These are phyloP conservation scores for Dipteronia sinensis DNA, from an alignment of 345 rosid species.

Conservation along the genomic window DNA sequence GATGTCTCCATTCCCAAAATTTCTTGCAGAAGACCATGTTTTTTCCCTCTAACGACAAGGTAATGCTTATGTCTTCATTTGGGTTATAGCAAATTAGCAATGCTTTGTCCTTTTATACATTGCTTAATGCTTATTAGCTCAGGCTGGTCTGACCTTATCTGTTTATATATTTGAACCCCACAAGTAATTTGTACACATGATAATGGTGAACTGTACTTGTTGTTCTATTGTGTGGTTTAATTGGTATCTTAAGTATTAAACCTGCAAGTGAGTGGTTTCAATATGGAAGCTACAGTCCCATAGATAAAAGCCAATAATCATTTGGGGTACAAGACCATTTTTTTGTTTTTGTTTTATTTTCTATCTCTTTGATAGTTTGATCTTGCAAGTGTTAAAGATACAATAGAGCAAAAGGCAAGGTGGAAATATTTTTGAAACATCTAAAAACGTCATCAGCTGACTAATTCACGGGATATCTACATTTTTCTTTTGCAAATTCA, in stretches of 20 bases:
- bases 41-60: conserved; percentile 38
- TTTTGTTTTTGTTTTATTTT: not conserved
- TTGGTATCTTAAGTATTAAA: not conserved
- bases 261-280: not conserved
- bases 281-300: not conserved
- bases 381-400: not conserved
- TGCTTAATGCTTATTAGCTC: not conserved
- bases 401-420: not conserved
- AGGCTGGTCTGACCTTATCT: not conserved
- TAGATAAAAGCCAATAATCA: not conserved
- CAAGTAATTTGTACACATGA: not conserved
- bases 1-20: conserved; percentile 20
- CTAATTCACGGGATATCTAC: not conserved
- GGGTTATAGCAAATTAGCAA: too few relatives aligned
- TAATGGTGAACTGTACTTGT: not conserved
- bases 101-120: not conserved
- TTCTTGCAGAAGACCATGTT: conserved; percentile 32
- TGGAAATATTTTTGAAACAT: too few relatives aligned
- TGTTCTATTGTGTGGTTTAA: too few relatives aligned
- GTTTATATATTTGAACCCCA: not conserved
- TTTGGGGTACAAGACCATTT: too few relatives aligned
- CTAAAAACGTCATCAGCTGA: not conserved
- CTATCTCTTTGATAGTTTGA: not conserved
- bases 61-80: conserved; percentile 5
- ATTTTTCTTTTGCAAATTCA: not conserved